A percentile compares a stretch with the other conserved stretches of the same genome.
These are phyloP conservation scores for Rhododendron williamsianum DNA, from an alignment of 148 eudicot genomes.

Conservation along the genomic window DNA sequence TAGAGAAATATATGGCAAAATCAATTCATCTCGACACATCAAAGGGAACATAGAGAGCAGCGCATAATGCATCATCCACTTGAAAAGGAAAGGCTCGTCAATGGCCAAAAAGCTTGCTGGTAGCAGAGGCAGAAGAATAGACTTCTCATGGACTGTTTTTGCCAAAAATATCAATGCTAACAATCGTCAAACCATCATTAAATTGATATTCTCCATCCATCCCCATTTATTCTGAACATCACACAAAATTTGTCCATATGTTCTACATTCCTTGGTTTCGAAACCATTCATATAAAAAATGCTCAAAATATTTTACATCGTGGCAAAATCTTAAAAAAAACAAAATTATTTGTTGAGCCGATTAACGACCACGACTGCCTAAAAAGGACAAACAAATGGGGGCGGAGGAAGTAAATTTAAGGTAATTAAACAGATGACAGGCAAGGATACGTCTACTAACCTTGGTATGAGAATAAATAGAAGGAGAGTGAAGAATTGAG, in stretches of 20 bases:
- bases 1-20: constrained; percentile 59
- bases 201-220: not conserved
- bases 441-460: constrained; percentile 25
- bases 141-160: constrained; percentile 85
- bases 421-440: not conserved
- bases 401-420: not conserved
- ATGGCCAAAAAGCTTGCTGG: constrained; percentile 82
- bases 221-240: not conserved
- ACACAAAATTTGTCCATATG: not conserved
- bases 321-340: not conserved
- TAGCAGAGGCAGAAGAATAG: constrained; percentile 81
- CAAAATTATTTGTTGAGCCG: not conserved
- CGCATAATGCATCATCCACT: constrained; percentile 63
- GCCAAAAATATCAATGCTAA: not conserved
- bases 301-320: no score
- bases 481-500: constrained; percentile 77
- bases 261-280: not conserved
- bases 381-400: not conserved
- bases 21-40: constrained; percentile 58
- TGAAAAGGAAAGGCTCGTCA: constrained; percentile 67
- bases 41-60: constrained; percentile 94
- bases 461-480: constrained; percentile 89
- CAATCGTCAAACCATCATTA: not conserved
- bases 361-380: not conserved
- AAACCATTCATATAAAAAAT: not conserved